phyloP scores from a whole-genome alignment of 1,139 yeast species.

The Hemisphaericaspora xylanilytica region DNA sequence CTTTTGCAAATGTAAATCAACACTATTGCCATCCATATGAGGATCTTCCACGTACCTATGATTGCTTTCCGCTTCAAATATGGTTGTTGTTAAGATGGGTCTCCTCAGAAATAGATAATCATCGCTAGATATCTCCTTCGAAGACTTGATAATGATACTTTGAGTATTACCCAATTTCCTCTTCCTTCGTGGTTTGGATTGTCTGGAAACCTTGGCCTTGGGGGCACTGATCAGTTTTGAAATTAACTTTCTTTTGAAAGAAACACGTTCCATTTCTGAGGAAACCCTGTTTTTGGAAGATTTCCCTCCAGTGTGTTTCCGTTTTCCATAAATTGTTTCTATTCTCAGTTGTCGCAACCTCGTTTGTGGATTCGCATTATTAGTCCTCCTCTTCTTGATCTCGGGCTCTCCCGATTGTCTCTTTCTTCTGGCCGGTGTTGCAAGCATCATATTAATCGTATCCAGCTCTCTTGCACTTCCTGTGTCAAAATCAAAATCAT shows the following conservation, averaged over 20 bases:
- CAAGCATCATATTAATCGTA: slow-evolving; percentile 20
- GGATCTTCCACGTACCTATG: slow-evolving; percentile 9
- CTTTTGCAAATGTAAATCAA: slow-evolving; percentile 2
- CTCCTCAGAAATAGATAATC: slow-evolving; percentile 26
- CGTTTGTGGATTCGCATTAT: too few species aligned
- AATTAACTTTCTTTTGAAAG: too few species aligned
- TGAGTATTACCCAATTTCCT: not conserved
- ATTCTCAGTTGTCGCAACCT: too few species aligned
- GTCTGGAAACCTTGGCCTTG: too few species aligned
- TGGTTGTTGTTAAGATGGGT: slow-evolving; percentile 33
- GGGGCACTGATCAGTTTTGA: too few species aligned
- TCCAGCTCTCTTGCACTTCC: slow-evolving; percentile 20
- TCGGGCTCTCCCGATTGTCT: not conserved
- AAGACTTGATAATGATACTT: slow-evolving; percentile 8
- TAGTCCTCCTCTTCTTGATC: slow-evolving; percentile 4
- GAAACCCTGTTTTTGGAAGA: too few species aligned
- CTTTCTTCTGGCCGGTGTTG: slow-evolving; percentile 4
- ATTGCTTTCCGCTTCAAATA: slow-evolving; percentile 38
- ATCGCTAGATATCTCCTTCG: slow-evolving; percentile 10
- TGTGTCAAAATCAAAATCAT: slow-evolving; percentile 2
- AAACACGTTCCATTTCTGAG: too few species aligned
- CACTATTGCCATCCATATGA: not conserved
- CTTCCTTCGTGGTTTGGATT: too few species aligned
- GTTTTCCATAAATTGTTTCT: too few species aligned
- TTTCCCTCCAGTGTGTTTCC: too few species aligned